Conservation (phyloP, 768 basidiomycete species). For the Lactarius tabidus region DNA sequence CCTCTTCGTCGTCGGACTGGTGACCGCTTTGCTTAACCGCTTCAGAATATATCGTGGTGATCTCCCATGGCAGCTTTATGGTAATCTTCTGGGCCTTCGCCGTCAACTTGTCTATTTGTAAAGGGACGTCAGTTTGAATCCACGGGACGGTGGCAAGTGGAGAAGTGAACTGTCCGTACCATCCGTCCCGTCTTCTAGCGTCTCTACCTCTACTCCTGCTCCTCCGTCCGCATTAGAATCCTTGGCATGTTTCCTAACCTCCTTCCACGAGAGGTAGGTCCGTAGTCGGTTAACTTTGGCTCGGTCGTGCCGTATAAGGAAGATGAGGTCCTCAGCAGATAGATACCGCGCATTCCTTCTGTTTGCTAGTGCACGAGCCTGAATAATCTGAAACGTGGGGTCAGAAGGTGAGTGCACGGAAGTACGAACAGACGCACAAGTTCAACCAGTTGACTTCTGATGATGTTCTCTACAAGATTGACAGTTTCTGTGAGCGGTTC, state of each 20-base stretch:
- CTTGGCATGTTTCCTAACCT: conserved; percentile 92
- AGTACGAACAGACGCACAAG: conserved; percentile 47
- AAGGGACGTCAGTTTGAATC: conserved; percentile 5
- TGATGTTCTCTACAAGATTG: conserved; percentile 93
- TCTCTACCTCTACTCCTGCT: conserved; percentile 78
- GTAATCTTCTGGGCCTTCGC: conserved; percentile 89
- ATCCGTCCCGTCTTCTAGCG: conserved; percentile 77
- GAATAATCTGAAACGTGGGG: conserved; percentile 60
- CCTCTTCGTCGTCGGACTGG: conserved; percentile 91
- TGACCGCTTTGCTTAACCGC: conserved; percentile 44
- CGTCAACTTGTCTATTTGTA: conserved; percentile 60
- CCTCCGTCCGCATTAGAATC: conserved; percentile 81
- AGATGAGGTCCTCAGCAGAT: conserved; percentile 92
- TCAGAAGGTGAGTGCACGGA: not conserved
- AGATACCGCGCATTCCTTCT: conserved; percentile 82
- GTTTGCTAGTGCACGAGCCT: conserved; percentile 79
- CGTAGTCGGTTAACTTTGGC: conserved; percentile 90
- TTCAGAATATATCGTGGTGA: conserved; percentile 87
- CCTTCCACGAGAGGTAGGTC: conserved; percentile 96
- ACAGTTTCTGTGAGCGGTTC: conserved; percentile 85
- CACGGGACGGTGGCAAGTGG: not conserved
- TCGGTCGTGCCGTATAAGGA: conserved; percentile 90
- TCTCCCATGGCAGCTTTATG: conserved; percentile 95
- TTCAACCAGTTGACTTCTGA: conserved; percentile 85
- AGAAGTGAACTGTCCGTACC: conserved; percentile 43